Evolutionary conservation across 2,329 filamentous ascomycete species (phyloP).

Genomic region (Colletotrichum sp.): DNA sequence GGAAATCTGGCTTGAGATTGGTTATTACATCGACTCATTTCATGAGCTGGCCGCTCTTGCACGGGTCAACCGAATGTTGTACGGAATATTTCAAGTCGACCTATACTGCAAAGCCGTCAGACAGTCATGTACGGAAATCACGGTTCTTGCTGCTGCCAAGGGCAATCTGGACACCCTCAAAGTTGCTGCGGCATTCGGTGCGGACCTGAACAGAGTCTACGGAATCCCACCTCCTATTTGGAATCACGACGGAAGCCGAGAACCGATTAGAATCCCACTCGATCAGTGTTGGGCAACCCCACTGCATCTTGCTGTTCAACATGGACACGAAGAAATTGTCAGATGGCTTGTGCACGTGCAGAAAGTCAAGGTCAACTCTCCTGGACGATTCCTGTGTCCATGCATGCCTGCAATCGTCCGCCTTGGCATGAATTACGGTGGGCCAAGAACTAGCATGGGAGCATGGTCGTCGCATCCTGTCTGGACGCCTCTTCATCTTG

Average conservation of each 20-base stretch:
- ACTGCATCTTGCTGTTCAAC: neutral
- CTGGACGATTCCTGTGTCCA: neutral
- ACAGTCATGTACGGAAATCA: neutral
- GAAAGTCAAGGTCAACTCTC: neutral
- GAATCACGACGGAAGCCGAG: neutral
- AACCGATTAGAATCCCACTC: neutral
- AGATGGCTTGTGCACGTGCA: neutral
- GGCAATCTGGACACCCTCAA: neutral
- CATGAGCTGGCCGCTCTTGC: neutral
- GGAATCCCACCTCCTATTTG: accelerated
- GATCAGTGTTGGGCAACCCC: neutral
- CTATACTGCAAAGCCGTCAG: neutral
- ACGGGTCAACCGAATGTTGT: neutral
- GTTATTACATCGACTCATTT: neutral
- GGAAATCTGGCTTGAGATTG: neutral
- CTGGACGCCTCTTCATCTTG: neutral
- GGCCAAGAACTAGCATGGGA: neutral
- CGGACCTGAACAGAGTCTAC: neutral
- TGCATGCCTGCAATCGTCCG: neutral
- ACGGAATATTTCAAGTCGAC: neutral
- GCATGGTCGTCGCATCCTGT: neutral
- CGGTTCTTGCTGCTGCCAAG: neutral
- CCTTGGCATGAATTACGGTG: accelerated
- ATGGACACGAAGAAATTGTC: neutral
- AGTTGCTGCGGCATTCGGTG: neutral